Evolutionary conservation across 2,329 filamentous ascomycete genomes (phyloP), one percentile per base, ranked within the genome.

Genomic region (Penicillium sp.): DNA sequence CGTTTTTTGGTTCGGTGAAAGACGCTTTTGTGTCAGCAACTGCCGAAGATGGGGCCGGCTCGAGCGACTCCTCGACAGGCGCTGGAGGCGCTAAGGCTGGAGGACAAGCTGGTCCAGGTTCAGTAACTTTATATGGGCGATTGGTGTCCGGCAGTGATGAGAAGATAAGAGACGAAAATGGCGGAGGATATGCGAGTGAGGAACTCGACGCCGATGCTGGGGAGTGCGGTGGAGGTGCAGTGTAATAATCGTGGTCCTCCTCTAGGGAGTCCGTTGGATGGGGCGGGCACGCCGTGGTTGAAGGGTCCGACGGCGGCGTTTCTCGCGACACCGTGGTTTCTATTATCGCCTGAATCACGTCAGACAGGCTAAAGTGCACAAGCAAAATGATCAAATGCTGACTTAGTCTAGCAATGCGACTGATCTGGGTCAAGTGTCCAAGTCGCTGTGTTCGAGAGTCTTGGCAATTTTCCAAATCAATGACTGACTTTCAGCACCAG

Each of bases 1-100:
- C 83, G 69, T 85, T 84, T 76, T 96, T 96, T 64, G 83, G 88
- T 74, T 96, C 92, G 66, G 90, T 88, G 69, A 95, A 86, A 50
- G 87, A 89, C 67, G 88, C 86, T 77, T 96, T 95, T 69, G 90
- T 93, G 72, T 95, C 90, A 63, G 85, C 85, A 67, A 82, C 78
- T 34, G 80, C 79, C 54, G 80, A 79, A 57, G 72, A 71, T 51
- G 72, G 69, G 55, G 74, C 68, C 55, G 74, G 62, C 40, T 79
- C 77, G 57, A 78, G 75, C 64, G 74, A 72, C 65, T 81, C 79
- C 61, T 79, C 76, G 56, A 79, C 77, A 51, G 79, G 78, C 49
- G 82, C 78, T 56, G 79, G 77, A 47, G 82, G 75, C 61, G 80
- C 78, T 65, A 82, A 80, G 26, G 79, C 77, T 57, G 81, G 78